Evolutionary conservation across 2,329 filamentous ascomycete species (phyloP), one percentile per base, ranked within the genome.

Genomic region (Verticillium albo-atrum): DNA sequence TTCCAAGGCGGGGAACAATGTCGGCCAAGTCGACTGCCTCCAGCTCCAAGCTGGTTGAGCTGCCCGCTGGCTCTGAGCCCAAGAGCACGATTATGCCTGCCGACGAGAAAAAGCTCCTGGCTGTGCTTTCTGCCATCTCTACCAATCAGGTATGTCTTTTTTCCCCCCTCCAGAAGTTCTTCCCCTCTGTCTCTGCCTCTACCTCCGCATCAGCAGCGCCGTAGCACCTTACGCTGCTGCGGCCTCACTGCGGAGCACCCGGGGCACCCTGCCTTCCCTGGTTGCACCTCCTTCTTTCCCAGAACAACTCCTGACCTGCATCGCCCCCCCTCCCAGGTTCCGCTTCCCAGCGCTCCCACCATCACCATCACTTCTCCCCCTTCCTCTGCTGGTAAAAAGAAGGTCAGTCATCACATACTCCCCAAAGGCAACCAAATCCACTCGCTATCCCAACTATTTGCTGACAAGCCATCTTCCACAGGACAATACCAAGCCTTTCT

Each of bases 11-110:
- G 7, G 50, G 60, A 30, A 64, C 58, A 60, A 76, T 76, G 74
- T 68, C 72, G 57, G 60, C 68, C 30, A 67, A 68, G 53, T 64
- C 66, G 35, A 64, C 66, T 54, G 67, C 60, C 20, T 68, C 70
- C 30, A 68, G 71, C 56, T 65, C 71, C 30, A 67, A 70, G 61
- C 67, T 63, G 59, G 63, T 60, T 34, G 52, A 47, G 34, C 54
- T 42, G 23, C 53, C 56, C 42, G 54, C 34, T 12, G 53, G 54
- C 6, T 59, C 55, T 15, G 53, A 53, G 17, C 56, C 58, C 27
- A 55, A 59, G 32, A 27, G 26, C 32, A 17, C 28, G 10, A 2
- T 50, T 9, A 50, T 23, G 42, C 20, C 42, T 23, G 1, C 42
- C 25, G 42, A 50, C 3, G 20, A 50, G n/a, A 47, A 47, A 3